phyloP scores from a whole-genome alignment of 208 protist genomes.

The Trypanosoma boissoni region DNA sequence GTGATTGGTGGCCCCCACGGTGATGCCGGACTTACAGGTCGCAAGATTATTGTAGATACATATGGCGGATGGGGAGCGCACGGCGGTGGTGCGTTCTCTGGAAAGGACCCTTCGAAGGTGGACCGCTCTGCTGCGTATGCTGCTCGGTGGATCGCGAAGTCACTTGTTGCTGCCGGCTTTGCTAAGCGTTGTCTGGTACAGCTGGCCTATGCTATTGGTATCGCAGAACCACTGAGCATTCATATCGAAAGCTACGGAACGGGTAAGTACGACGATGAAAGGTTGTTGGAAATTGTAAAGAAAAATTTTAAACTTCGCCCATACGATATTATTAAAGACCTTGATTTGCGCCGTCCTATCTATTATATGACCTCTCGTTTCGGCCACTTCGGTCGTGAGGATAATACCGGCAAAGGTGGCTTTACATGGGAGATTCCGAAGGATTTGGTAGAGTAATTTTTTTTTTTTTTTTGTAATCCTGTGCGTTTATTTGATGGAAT shows the following conservation, averaged over 20 bases:
- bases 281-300: conserved; percentile 88
- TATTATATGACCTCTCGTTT: conserved; percentile 97
- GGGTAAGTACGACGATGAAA: conserved; percentile 75
- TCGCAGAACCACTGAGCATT: conserved; percentile 97
- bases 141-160: conserved; percentile 99
- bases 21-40: conserved; percentile 99
- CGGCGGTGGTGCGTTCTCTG: conserved; percentile 99
- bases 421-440: conserved; percentile 99
- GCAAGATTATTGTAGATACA: conserved; percentile 99
- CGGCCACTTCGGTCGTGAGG: conserved; percentile 98
- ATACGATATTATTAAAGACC: conserved; percentile 96
- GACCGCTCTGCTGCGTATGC: conserved; percentile 99
- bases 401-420: conserved; percentile 76
- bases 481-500: background rate
- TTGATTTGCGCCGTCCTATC: conserved; percentile 95
- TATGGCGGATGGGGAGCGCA: conserved; percentile 99
- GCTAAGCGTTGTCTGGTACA: conserved; percentile 96
- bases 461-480: background rate
- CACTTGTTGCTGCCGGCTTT: conserved; percentile 95
- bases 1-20: conserved; percentile 99
- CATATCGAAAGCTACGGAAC: conserved; percentile 99
- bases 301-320: conserved; percentile 99
- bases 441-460: conserved; percentile 83
- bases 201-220: conserved; percentile 99
- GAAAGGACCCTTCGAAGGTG: conserved; percentile 99